phyloP scores from a whole-genome alignment of 2,329 filamentous ascomycete species.

The Sclerotinia spermophila region DNA sequence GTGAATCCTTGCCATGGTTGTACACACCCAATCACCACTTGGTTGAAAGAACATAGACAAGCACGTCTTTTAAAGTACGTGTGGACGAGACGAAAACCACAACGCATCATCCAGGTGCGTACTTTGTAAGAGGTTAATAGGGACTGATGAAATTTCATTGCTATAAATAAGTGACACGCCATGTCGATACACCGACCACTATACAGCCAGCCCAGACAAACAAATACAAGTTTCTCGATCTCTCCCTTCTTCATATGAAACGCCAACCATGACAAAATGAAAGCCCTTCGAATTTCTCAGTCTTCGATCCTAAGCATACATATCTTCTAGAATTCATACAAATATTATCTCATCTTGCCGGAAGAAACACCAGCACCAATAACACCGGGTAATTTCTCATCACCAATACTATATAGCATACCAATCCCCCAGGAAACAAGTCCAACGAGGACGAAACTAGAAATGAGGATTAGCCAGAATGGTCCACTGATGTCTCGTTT shows the following conservation, averaged over 20 bases:
- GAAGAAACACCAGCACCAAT: slow-evolving; percentile 87
- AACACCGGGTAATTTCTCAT: slow-evolving; percentile 85
- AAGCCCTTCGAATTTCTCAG: not conserved
- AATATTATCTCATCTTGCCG: slow-evolving; percentile 47
- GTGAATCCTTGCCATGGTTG: not conserved
- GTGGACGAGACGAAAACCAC: not conserved
- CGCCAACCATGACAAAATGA: slow-evolving; percentile 12
- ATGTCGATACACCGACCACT: slow-evolving; percentile 11
- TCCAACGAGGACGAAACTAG: slow-evolving; percentile 66
- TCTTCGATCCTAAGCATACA: slow-evolving; percentile 16
- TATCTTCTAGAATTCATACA: slow-evolving; percentile 5
- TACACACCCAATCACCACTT: not conserved
- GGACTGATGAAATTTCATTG: slow-evolving; percentile 10
- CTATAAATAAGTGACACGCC: slow-evolving; percentile 1
- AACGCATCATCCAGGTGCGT: not conserved
- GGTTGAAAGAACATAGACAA: not conserved
- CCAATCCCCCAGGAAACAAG: slow-evolving; percentile 68
- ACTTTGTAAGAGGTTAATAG: not conserved
- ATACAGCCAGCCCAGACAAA: slow-evolving; percentile 15
- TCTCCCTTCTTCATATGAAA: slow-evolving; percentile 8
- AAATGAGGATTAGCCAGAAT: slow-evolving; percentile 81
- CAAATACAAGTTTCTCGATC: slow-evolving; percentile 13
- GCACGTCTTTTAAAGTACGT: not conserved
- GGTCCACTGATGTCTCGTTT: slow-evolving; percentile 86
- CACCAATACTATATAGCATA: slow-evolving; percentile 77